phyloP scores from a whole-genome alignment of 148 eudicot species.

The Limonium bicolor region DNA sequence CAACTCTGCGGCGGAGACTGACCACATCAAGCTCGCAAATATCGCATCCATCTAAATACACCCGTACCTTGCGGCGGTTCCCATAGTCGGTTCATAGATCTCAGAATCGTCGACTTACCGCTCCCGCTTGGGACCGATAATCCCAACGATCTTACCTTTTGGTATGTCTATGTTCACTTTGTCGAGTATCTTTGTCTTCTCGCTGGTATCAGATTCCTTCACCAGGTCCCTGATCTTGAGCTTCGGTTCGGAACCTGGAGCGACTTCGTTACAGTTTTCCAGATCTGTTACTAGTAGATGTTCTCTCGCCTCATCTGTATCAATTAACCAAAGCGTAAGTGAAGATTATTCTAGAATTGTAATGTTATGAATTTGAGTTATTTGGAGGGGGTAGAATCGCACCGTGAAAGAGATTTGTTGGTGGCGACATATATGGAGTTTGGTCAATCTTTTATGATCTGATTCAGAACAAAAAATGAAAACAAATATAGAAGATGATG shows the following conservation, averaged over 20 bases:
- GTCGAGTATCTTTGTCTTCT: neutral
- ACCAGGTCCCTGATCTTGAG: constrained; percentile 1
- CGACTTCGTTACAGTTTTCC: neutral
- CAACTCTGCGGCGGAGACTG: constrained; percentile 5
- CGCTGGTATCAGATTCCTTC: constrained; percentile 2
- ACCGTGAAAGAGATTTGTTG: too few relatives aligned
- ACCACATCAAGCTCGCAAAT: constrained; percentile 1
- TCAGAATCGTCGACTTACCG: constrained; percentile 2
- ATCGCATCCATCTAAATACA: constrained; percentile 1
- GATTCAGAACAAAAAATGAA: too few relatives aligned
- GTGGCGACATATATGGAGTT: too few relatives aligned
- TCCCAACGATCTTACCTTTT: constrained; percentile 1
- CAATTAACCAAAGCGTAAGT: neutral
- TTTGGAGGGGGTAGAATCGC: too few relatives aligned
- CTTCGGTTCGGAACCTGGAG: constrained; percentile 2
- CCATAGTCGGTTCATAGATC: constrained; percentile 5
- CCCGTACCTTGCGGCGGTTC: constrained; percentile 1
- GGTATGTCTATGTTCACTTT: constrained; percentile 6
- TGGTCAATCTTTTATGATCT: too few relatives aligned
- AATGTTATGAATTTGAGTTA: too few relatives aligned
- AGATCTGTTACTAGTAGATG: neutral
- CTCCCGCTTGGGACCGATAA: constrained; percentile 6
- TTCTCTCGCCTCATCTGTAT: neutral
- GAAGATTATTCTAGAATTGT: too few relatives aligned
- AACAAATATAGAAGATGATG: too few relatives aligned